A percentile compares a stretch with the other conserved stretches of the same genome.
phyloP scores from a whole-genome alignment of 2,329 filamentous ascomycete genomes.

The Aspergillus sp. region DNA sequence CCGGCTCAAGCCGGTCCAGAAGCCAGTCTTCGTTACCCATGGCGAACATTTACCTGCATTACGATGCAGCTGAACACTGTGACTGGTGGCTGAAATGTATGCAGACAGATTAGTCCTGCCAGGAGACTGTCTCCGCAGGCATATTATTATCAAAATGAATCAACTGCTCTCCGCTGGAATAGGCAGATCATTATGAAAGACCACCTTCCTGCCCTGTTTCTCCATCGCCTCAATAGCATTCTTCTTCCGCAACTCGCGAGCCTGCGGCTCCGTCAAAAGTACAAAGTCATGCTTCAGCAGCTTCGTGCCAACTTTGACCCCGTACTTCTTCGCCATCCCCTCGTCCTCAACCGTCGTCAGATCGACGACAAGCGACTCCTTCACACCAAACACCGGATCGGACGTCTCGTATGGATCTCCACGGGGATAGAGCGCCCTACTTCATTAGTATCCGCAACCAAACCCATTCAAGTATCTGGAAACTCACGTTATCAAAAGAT shows the following conservation, averaged over 20 bases:
- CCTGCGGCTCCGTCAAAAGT: constrained; percentile 15
- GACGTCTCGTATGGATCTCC: constrained; percentile 29
- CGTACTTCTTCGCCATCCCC: constrained; percentile 24
- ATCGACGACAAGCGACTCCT: constrained; percentile 29
- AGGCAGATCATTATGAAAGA: constrained; percentile 14
- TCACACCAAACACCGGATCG: constrained; percentile 34
- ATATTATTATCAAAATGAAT: background rate
- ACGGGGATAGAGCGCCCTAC: constrained; percentile 28
- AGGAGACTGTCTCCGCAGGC: background rate
- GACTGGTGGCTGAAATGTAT: background rate
- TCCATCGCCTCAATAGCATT: constrained; percentile 17
- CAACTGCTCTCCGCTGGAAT: constrained; percentile 5
- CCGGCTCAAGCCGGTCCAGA: background rate
- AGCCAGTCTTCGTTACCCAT: background rate
- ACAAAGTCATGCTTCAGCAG: constrained; percentile 28
- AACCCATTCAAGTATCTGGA: background rate
- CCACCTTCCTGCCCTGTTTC: constrained; percentile 13
- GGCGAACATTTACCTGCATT: background rate
- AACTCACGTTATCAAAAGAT: constrained; percentile 23
- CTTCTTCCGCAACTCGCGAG: constrained; percentile 11
- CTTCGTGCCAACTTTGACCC: constrained; percentile 20
- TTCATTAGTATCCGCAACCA: background rate
- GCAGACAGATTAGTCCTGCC: background rate
- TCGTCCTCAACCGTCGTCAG: constrained; percentile 22
- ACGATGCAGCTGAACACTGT: background rate